phyloP scores from a whole-genome alignment of 345 rosid genomes.

The Reutealis trisperma region DNA sequence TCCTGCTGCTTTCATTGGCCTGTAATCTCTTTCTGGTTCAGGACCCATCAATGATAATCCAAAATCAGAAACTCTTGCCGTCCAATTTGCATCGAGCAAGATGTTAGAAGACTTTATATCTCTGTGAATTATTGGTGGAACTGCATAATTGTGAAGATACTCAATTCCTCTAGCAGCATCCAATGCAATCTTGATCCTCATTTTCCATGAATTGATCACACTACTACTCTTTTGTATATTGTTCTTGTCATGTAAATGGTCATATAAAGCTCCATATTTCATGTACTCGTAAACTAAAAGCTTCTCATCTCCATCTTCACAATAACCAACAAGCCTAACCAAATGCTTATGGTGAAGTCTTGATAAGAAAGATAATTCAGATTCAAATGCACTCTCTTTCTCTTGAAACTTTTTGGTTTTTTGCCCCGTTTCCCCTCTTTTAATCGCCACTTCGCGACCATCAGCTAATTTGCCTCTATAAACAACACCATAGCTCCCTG shows the following conservation, averaged over 20 bases:
- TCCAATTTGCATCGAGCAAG: conserved; percentile 68
- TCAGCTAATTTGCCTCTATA: conserved; percentile 69
- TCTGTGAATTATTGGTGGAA: conserved; percentile 83
- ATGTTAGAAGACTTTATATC: conserved; percentile 89
- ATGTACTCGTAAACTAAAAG: conserved; percentile 89
- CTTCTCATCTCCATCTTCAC: conserved; percentile 76
- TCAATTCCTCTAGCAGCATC: conserved; percentile 91
- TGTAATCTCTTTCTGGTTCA: conserved; percentile 38
- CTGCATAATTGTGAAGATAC: conserved; percentile 81
- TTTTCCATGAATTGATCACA: conserved; percentile 78
- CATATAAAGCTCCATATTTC: conserved; percentile 84
- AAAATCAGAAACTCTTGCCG: conserved; percentile 83
- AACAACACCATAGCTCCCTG: conserved; percentile 88
- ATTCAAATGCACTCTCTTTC: conserved; percentile 88
- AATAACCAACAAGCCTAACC: conserved; percentile 86
- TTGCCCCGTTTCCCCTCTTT: conserved; percentile 73
- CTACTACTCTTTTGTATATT: conserved; percentile 61
- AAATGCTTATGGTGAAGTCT: conserved; percentile 88
- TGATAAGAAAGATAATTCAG: conserved; percentile 79
- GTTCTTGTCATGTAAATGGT: conserved; percentile 68
- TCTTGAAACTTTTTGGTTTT: conserved; percentile 76
- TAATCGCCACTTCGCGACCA: conserved; percentile 87
- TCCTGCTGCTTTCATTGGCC: conserved; percentile 75
- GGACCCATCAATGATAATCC: conserved; percentile 78
- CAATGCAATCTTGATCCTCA: conserved; percentile 75